Conservation (phyloP, 352 stramenopile genomes). For the Phytopythium chamaehyphon region DNA sequence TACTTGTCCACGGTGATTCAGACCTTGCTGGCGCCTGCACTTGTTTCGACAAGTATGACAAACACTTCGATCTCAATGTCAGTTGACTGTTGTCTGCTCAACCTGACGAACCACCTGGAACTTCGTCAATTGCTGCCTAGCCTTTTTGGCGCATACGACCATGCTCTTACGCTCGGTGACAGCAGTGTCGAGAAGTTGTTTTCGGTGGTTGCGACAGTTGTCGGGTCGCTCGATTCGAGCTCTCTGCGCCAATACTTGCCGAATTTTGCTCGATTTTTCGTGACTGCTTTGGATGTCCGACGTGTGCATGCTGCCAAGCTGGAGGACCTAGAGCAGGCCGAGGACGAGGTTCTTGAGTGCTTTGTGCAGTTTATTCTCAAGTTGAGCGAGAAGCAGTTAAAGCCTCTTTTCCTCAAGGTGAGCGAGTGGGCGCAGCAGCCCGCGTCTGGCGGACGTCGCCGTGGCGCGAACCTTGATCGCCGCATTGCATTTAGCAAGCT, state of each 20-base stretch:
- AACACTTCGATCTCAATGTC: slow-evolving; percentile 44
- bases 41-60: slow-evolving; percentile 24
- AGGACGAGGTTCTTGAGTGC: slow-evolving; percentile 74
- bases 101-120: slow-evolving; percentile 69
- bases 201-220: slow-evolving; percentile 62
- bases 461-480: slow-evolving; percentile 19
- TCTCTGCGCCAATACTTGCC: slow-evolving; percentile 62
- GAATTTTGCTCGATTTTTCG: slow-evolving; percentile 81
- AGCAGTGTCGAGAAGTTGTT: slow-evolving; percentile 62
- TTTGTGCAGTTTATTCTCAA: slow-evolving; percentile 83
- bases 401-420: slow-evolving; percentile 86
- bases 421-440: slow-evolving; percentile 67
- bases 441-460: slow-evolving; percentile 10
- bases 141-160: slow-evolving; percentile 66
- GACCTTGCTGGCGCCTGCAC: slow-evolving; percentile 50
- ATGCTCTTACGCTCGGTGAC: slow-evolving; percentile 48
- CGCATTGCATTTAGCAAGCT: slow-evolving; percentile 83
- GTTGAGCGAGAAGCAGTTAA: slow-evolving; percentile 87
- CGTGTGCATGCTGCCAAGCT: slow-evolving; percentile 58
- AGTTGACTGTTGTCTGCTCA: slow-evolving; percentile 58
- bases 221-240: slow-evolving; percentile 40
- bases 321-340: slow-evolving; percentile 57
- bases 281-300: slow-evolving; percentile 68
- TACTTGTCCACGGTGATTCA: slow-evolving; percentile 66
- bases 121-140: slow-evolving; percentile 69